Base-by-base conservation (phyloP, 2,329 filamentous ascomycete species). In the Nemania sp. region DNA sequence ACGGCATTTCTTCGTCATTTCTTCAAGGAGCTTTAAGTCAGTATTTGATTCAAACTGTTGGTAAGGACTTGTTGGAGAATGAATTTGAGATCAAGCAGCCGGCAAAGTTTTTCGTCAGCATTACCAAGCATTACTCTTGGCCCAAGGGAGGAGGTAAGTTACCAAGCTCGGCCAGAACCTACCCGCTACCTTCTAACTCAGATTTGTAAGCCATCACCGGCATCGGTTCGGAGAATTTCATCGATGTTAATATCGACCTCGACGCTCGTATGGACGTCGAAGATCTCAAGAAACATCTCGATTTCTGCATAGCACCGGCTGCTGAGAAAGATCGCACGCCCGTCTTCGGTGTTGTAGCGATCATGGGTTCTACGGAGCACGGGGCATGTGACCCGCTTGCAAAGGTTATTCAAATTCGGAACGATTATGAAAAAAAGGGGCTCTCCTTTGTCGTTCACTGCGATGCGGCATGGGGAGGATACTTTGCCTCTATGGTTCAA, bases 401-500 rank as follows among this genome's bases (percentile, higher is more conserved):
- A 1, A 58, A 68, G 0, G 72, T 79, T 15, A 42, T 78, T 2
- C 58, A 63, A 1, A 59, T 78, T 5, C 72, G 77, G 3, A 65
- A 71, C n/a, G 60, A 69, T 17, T 74, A 73, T 43, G 74, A 77
- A 56, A 63, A 64, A 3, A 52, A 68, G 15, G 77, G 77, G 0
- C 60, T 79, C 0, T 77, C 75, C 0, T 79, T 79, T 45, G 51
- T 76, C 0, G 66, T 80, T 6, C 77, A 79, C 46, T 74, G 68
- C 1, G 77, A 79, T 54, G 77, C 75, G 0, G 76, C 77, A 0
- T 80, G 77, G 77, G 76, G 77, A 15, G 77, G 77, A 0, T 80
- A 80, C 49, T 80, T 79, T 49, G 68, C 69, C 22, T 72, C 72
- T 0, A 77, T 78, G 74, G 24, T 79, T 15, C 72, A n/a, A n/a